phyloP scores from a whole-genome alignment of 225 moss, liverwort and hornwort species.

The Pseudisothecium myosuroides region DNA sequence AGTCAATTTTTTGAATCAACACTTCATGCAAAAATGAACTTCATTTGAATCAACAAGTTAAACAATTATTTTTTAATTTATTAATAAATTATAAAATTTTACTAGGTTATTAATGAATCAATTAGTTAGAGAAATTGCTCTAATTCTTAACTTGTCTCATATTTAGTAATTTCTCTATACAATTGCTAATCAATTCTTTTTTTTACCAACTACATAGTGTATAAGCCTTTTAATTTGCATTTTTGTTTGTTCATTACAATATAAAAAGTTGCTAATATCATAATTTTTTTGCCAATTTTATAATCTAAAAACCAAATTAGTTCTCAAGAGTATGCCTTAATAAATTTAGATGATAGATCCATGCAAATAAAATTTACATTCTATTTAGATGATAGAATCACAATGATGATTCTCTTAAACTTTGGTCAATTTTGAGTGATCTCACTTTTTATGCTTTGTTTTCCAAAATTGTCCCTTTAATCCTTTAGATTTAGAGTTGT shows the following conservation, averaged over 20 bases:
- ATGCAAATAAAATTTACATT: too few relatives aligned
- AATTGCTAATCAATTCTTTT: neutral
- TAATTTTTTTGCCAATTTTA: neutral
- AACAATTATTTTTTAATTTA: neutral
- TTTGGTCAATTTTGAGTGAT: too few relatives aligned
- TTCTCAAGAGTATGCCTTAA: neutral
- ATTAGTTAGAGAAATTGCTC: neutral
- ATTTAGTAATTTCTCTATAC: neutral
- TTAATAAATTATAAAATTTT: neutral
- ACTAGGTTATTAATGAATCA: neutral
- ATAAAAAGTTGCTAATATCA: too few relatives aligned
- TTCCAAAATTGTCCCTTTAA: too few relatives aligned
- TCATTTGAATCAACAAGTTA: neutral
- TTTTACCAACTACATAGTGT: neutral
- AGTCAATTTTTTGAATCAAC: neutral
- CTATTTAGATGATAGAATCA: neutral
- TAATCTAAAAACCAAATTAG: neutral
- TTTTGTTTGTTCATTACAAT: neutral
- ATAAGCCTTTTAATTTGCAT: accelerated
- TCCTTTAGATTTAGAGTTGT: neutral
- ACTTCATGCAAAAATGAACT: neutral
- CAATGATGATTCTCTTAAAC: neutral
- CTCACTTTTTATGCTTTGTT: neutral
- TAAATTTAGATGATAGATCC: neutral
- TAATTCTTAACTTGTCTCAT: neutral